Evolutionary conservation across 768 basidiomycete genomes (phyloP), one percentile per base, ranked within the genome.

Genomic region (Suillus ampliporus): DNA sequence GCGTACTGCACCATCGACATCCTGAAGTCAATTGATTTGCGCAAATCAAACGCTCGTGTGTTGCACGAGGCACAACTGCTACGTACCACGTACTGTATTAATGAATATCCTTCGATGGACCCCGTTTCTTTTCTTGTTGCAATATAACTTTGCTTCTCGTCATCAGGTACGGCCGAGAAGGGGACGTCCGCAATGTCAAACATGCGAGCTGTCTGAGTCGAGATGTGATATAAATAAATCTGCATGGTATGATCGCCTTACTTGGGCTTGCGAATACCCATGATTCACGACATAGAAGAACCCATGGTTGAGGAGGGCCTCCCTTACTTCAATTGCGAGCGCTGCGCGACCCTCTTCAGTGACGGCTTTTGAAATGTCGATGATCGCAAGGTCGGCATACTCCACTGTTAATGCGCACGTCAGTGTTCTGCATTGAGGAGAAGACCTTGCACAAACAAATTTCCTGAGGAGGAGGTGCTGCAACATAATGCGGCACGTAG

Each of bases 1-100:
- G 15, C 73, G 80, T 23, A 90, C 83, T 9, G 87, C 88, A 11
- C 80, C 81, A 51, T 85, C 85, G 51, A 87, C 83, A 54, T 86
- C 84, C 88, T 90, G 58, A 26, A 14, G 31, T 28, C 50, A 6
- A 43, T 41, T 13, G 47, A 47, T 17, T 23, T 17, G 19, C 15
- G 38, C 41, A 15, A 14, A 57, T 21, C 5, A 13, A 31, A 23
- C 38, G 5, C 21, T 17, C 19, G 26, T 11, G 38, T 37, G 48
- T 51, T 10, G 6, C 21, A 5, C 47, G 35, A 44, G n/a, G 7
- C 15, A 19, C 34, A 5, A 26, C 28, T 53, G 23, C 19, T 9
- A 53, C 71, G n/a, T 57, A 84, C 83, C 81, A 79, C 84, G 62
- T 83, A 83, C 44, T 80, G 75, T 4, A 81, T 75, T 6, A 74